phyloP scores from a whole-genome alignment of 176 grass and related monocot genomes.

The Phoenix roebelenii region DNA sequence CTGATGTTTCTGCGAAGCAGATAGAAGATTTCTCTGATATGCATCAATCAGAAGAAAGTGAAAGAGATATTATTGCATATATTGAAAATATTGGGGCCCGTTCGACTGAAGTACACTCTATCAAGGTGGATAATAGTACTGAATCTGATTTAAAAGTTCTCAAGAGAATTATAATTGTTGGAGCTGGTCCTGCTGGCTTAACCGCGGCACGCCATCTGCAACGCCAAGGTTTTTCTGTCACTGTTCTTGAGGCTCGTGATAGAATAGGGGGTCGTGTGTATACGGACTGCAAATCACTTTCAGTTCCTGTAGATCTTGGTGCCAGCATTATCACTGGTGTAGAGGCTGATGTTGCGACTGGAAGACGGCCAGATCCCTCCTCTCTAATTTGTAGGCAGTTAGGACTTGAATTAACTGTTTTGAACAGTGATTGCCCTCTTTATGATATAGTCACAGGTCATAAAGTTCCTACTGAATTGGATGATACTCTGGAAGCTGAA shows the following conservation, averaged over 20 bases:
- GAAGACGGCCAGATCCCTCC: constrained; percentile 86
- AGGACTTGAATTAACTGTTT: constrained; percentile 78
- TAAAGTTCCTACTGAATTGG: constrained; percentile 77
- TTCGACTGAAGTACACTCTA: constrained; percentile 19
- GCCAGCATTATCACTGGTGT: constrained; percentile 98
- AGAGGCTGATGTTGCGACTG: constrained; percentile 88
- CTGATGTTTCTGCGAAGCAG: constrained; percentile 7
- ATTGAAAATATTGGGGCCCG: neutral
- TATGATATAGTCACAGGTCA: constrained; percentile 84
- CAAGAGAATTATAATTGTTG: constrained; percentile 70
- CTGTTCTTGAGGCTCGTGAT: constrained; percentile 90
- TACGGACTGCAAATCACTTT: constrained; percentile 79
- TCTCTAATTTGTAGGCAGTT: constrained; percentile 92
- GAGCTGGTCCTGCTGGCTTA: constrained; percentile 94
- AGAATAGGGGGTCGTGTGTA: constrained; percentile 87
- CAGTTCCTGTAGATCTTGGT: constrained; percentile 98
- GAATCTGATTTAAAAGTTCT: constrained; percentile 14
- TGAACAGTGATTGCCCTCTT: constrained; percentile 93
- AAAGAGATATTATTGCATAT: neutral
- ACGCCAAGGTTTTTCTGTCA: constrained; percentile 71
- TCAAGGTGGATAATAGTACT: constrained; percentile 14
- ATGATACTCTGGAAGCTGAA: constrained; percentile 72
- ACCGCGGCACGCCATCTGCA: constrained; percentile 84
- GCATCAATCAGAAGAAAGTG: constrained; percentile 18
- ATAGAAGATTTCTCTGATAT: constrained; percentile 18